Evolutionary conservation across 306 rosid species (phyloP).

Genomic region (Rubus idaeus): DNA sequence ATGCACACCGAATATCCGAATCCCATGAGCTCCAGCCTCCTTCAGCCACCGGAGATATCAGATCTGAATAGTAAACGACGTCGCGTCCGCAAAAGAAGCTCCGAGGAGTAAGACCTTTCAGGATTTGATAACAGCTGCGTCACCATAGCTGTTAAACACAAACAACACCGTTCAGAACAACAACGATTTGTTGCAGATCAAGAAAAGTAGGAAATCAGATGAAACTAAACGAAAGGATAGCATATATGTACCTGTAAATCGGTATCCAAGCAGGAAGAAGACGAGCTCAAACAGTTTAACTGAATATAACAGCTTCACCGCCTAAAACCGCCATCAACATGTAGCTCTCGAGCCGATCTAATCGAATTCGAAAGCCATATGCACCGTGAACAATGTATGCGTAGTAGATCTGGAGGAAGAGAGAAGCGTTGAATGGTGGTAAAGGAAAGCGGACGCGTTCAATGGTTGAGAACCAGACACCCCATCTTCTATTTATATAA

Average conservation of each 20-base stretch:
- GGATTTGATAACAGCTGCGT: not conserved
- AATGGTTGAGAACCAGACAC: not conserved
- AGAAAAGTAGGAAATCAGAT: not conserved
- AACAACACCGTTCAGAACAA: not conserved
- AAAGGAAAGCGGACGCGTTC: not conserved
- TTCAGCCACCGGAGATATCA: not conserved
- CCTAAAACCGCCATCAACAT: not conserved
- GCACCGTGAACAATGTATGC: rapidly evolving
- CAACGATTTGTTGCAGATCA: not conserved
- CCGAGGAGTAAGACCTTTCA: too few relatives aligned
- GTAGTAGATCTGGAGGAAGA: constrained; percentile 3
- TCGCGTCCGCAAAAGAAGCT: not conserved
- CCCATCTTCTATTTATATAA: not conserved
- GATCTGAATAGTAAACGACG: not conserved
- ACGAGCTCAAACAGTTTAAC: not conserved
- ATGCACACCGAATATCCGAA: too few relatives aligned
- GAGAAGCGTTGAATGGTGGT: not conserved
- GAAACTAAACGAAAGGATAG: not conserved
- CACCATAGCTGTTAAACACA: not conserved
- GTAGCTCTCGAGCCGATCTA: constrained; percentile 31
- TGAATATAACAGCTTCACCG: not conserved
- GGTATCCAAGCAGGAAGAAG: not conserved
- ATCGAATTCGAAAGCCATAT: not conserved
- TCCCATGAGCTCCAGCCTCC: not conserved
- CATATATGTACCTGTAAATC: not conserved